Conservation (phyloP, 352 stramenopile species). For the Hyaloperonospora arabidopsidis region DNA sequence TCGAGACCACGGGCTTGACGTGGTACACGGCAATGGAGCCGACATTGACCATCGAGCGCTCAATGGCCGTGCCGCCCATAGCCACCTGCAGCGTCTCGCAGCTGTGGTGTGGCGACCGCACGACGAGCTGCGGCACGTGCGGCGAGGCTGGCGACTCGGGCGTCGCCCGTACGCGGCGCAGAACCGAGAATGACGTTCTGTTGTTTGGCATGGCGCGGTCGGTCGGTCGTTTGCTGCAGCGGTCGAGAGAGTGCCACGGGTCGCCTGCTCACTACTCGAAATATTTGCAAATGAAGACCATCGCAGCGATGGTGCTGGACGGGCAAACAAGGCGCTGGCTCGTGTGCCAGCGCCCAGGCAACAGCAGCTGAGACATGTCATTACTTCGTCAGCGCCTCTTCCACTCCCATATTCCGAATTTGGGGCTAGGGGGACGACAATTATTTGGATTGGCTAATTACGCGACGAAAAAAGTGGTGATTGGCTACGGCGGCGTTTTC, state of each 20-base stretch:
- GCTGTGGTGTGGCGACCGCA: constrained; percentile 27
- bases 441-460: constrained; percentile 10
- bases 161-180: not conserved
- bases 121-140: constrained; percentile 36
- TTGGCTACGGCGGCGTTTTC: constrained; percentile 14
- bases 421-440: too few relatives aligned
- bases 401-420: constrained; percentile 17
- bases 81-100: constrained; percentile 33
- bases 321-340: constrained; percentile 19
- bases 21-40: constrained; percentile 53
- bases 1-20: constrained; percentile 39
- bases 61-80: constrained; percentile 56
- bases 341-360: constrained; percentile 10
- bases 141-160: constrained; percentile 9
- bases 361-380: not conserved
- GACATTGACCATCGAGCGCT: constrained; percentile 54
- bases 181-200: constrained; percentile 23
- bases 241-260: too few relatives aligned
- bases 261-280: constrained; percentile 13
- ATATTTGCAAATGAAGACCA: constrained; percentile 28
- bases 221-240: not conserved
- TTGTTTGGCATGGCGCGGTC: constrained; percentile 26
- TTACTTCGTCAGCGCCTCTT: constrained; percentile 23
- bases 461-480: not conserved
- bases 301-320: not conserved